Base-by-base conservation (phyloP, 805 yeast species). In the Pichia rugopelliculosa region DNA sequence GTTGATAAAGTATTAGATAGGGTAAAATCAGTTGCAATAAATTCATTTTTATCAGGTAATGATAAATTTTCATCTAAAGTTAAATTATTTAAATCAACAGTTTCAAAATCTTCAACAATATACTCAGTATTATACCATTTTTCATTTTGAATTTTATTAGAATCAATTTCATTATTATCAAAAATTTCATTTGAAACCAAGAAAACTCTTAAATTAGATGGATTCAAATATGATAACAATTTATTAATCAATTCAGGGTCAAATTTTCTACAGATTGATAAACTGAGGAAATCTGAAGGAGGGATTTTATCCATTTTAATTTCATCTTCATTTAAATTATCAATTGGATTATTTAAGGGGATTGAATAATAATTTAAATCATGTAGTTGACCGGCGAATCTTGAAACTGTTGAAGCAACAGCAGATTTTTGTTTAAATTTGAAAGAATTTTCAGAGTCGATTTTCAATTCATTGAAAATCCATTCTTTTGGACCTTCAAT, bases 81-180 rank as follows among this genome's bases (percentile, higher is more conserved):
- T 59, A 46, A 66, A 62, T 52, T 53, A 39, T 61, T 51, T 41
- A 80, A 59, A 36, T 54, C 58, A 7, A 69, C 15, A 3, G 82
- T 61, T 0, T 66, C 67, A 0, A 53, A 39, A 2, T 78, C 68
- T 11, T 66, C 70, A 39, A 74, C 62, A 3, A 75, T 66, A 61
- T 88, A 87, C 55, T 85, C 84, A 0, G 97, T 88, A 4, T 95
- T 96, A 60, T 93, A 91, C 96, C 96, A 91, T 58, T 79, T 73
- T 62, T 91, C 99, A 20, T 59, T 70, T 15, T 66, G 53, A 46
- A 72, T 68, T 41, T 76, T 66, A 2, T 34, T n/a, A 2, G 26
- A 26, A 1, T 56, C 67, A 3, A 37, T 18, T 8, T 42, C 27
- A n/a, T 74, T 74, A 3, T 80, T 73, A 7, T 72, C 73, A 45